These are phyloP conservation scores for Acephala macrosclerotiorum DNA, from an alignment of 2,329 filamentous ascomycete genomes.

Conservation along the genomic window DNA sequence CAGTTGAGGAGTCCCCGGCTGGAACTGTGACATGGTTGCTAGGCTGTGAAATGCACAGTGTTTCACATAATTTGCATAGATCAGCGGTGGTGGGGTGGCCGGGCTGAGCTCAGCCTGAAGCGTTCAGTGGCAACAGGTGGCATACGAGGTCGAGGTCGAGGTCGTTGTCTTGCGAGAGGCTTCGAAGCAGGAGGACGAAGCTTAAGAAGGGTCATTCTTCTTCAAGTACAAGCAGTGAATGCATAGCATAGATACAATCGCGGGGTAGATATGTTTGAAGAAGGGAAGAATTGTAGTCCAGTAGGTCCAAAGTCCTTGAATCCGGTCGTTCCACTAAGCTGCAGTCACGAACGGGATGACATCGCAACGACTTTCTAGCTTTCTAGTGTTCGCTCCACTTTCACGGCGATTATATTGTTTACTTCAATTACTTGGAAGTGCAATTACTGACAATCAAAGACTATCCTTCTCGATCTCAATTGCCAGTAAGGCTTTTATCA, in stretches of 20 bases:
- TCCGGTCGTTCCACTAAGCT: constrained; percentile 7
- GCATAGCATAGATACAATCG: not conserved
- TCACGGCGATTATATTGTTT: no score
- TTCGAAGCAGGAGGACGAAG: not conserved
- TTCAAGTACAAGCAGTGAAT: not conserved
- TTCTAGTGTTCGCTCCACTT: no score
- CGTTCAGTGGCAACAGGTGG: not conserved
- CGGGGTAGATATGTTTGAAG: not conserved
- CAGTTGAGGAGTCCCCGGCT: constrained; percentile 32
- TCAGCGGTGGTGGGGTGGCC: constrained; percentile 11
- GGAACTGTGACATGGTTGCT: constrained; percentile 36
- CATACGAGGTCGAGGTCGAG: not conserved
- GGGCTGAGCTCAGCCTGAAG: constrained; percentile 6
- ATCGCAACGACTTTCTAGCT: not conserved
- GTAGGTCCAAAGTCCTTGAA: not conserved
- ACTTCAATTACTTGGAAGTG: no score
- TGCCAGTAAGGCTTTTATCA: no score
- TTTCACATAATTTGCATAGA: constrained; percentile 37
- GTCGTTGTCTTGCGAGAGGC: not conserved
- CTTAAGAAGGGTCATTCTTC: not conserved
- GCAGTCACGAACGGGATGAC: not conserved
- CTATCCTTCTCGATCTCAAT: no score
- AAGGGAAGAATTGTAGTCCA: not conserved
- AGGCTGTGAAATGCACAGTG: constrained; percentile 33
- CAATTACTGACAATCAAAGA: no score